Evolutionary conservation across 768 basidiomycete species (phyloP).

Genomic region (Chalciporus piperatus): DNA sequence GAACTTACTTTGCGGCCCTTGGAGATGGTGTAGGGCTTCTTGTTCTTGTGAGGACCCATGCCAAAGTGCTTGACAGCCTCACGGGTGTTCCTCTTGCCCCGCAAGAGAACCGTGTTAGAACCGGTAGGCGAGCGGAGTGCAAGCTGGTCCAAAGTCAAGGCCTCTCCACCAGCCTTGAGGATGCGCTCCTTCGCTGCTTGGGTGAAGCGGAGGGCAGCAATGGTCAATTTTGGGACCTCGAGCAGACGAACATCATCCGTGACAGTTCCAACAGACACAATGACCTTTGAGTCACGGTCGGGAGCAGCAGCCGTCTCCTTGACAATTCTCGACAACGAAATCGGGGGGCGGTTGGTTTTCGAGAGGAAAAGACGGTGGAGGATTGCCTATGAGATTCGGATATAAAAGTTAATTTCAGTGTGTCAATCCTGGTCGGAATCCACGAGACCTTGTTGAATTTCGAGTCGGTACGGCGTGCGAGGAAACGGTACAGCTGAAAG

Average conservation of each 20-base stretch:
- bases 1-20: conserved; percentile 87
- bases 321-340: conserved; percentile 90
- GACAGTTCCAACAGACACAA: conserved; percentile 88
- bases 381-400: conserved; percentile 56
- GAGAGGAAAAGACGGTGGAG: conserved; percentile 97
- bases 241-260: conserved; percentile 92
- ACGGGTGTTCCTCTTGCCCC: conserved; percentile 89
- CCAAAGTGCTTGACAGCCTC: conserved; percentile 99
- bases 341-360: conserved; percentile 94
- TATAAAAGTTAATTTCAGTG: conserved; percentile 16
- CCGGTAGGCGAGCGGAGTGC: conserved; percentile 93
- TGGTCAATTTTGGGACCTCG: conserved; percentile 83
- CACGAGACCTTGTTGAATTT: conserved; percentile 84
- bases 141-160: conserved; percentile 93
- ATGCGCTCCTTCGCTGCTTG: conserved; percentile 92
- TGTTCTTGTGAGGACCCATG: conserved; percentile 98
- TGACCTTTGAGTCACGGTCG: conserved; percentile 74
- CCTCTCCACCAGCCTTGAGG: conserved; percentile 92
- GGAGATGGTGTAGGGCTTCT: conserved; percentile 93
- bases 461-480: conserved; percentile 94
- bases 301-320: conserved; percentile 71
- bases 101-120: conserved; percentile 88
- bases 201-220: conserved; percentile 96
- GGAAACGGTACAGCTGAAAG: conserved; percentile 92
- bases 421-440: conserved; percentile 3